Evolutionary conservation across 257 asterid genomes (phyloP).

Genomic region (Capsicum pubescens): DNA sequence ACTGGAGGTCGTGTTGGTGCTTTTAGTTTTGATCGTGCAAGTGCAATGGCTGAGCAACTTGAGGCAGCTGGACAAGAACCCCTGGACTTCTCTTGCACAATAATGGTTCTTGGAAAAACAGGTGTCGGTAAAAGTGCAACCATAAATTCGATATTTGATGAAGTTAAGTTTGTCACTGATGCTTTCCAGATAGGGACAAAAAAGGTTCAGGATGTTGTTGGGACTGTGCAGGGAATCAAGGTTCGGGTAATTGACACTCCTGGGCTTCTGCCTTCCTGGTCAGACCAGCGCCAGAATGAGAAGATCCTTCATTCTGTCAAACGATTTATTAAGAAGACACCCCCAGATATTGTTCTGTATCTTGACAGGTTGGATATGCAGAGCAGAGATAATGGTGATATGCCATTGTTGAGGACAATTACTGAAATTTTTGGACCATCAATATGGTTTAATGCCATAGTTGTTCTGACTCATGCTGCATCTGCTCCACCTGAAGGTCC

Average conservation of each 20-base stretch:
- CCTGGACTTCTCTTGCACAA: slow-evolving; percentile 92
- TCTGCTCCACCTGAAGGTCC: slow-evolving; percentile 99
- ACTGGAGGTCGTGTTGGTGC: slow-evolving; percentile 89
- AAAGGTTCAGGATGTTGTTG: slow-evolving; percentile 96
- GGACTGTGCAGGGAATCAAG: slow-evolving; percentile 94
- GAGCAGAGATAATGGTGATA: slow-evolving; percentile 86
- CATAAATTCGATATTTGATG: slow-evolving; percentile 92
- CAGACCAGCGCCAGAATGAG: slow-evolving; percentile 93
- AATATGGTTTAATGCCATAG: slow-evolving; percentile 98
- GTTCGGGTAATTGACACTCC: slow-evolving; percentile 97
- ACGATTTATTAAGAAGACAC: slow-evolving; percentile 75
- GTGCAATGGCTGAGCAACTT: slow-evolving; percentile 98
- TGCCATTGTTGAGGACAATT: slow-evolving; percentile 89
- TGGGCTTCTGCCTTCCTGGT: slow-evolving; percentile 95
- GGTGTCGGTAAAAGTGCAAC: slow-evolving; percentile 99
- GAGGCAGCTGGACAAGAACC: slow-evolving; percentile 96
- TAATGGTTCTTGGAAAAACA: slow-evolving; percentile 96
- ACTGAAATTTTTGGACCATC: slow-evolving; percentile 91
- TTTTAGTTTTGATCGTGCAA: slow-evolving; percentile 96
- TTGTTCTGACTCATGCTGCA: slow-evolving; percentile 96
- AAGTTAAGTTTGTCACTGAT: slow-evolving; percentile 80
- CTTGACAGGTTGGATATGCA: slow-evolving; percentile 98
- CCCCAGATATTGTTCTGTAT: slow-evolving; percentile 95
- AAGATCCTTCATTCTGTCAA: slow-evolving; percentile 79
- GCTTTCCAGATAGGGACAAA: slow-evolving; percentile 87